Conservation (phyloP, 192 early-diverging fungal genomes). For the Paraglomus brasilianum region DNA sequence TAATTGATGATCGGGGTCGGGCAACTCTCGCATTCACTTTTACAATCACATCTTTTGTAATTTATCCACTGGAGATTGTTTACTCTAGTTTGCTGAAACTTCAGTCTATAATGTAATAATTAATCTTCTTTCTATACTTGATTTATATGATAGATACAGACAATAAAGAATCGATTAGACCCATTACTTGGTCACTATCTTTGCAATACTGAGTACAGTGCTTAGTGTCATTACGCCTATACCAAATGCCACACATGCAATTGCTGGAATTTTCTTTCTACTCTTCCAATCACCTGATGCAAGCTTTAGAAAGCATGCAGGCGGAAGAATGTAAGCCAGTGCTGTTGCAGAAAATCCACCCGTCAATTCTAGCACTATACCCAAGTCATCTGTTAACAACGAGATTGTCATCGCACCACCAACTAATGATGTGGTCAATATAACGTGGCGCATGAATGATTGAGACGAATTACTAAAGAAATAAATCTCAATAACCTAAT, state of each 20-base stretch:
- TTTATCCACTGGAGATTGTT: too few relatives aligned
- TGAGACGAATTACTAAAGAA: conserved; percentile 54
- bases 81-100: too few relatives aligned
- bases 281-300: conserved; percentile 56
- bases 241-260: conserved; percentile 78
- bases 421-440: conserved; percentile 68
- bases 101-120: too few relatives aligned
- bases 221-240: conserved; percentile 69
- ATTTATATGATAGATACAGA: too few relatives aligned
- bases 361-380: conserved; percentile 84
- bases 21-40: too few relatives aligned
- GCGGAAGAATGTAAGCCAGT: conserved; percentile 85
- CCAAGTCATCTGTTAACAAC: conserved; percentile 75
- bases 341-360: conserved; percentile 86
- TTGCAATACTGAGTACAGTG: conserved; percentile 43
- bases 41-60: too few relatives aligned
- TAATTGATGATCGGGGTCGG: too few relatives aligned
- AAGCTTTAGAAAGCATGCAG: conserved; percentile 76
- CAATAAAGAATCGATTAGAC: too few relatives aligned
- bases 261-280: conserved; percentile 59
- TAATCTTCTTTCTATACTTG: too few relatives aligned
- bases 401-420: conserved; percentile 65
- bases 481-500: conserved; percentile 64
- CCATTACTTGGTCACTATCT: too few relatives aligned
- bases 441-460: conserved; percentile 60